A percentile compares a stretch with the other conserved stretches of the same genome.
Evolutionary conservation across 148 eudicot genomes (phyloP).

Genomic region (Cornus controversa): DNA sequence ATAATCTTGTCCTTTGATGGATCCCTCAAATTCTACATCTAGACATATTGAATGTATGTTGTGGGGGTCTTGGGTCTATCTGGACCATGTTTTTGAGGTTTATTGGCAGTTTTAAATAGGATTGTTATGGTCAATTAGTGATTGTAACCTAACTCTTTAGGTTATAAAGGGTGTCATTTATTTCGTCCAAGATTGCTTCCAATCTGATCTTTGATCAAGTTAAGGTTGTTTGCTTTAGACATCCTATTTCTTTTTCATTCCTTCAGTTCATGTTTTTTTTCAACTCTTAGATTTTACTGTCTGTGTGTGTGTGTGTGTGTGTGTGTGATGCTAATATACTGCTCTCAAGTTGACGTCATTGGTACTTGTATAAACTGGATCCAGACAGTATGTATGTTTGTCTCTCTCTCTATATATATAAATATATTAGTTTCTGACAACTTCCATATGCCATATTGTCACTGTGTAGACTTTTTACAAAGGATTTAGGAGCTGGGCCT

Average conservation of each 20-base stretch:
- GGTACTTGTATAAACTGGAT: neutral
- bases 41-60: no score
- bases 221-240: neutral
- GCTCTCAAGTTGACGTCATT: neutral
- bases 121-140: neutral
- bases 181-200: neutral
- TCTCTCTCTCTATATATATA: neutral
- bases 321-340: neutral
- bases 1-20: no score
- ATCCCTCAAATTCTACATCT: no score
- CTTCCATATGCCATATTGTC: slow-evolving; percentile 10
- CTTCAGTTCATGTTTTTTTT: neutral
- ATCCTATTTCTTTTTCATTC: neutral
- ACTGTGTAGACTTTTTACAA: slow-evolving; percentile 73
- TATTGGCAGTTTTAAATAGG: neutral
- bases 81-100: neutral
- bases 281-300: neutral
- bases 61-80: neutral
- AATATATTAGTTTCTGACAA: slow-evolving; percentile 11
- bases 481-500: slow-evolving; percentile 93
- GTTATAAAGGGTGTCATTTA: neutral
- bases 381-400: neutral
- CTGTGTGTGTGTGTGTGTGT: neutral
- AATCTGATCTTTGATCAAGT: neutral
- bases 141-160: neutral